A percentile compares a stretch with the other conserved stretches of the same genome.
Evolutionary conservation across 352 stramenopile genomes (phyloP).

Genomic region (Pythium coloratum): DNA sequence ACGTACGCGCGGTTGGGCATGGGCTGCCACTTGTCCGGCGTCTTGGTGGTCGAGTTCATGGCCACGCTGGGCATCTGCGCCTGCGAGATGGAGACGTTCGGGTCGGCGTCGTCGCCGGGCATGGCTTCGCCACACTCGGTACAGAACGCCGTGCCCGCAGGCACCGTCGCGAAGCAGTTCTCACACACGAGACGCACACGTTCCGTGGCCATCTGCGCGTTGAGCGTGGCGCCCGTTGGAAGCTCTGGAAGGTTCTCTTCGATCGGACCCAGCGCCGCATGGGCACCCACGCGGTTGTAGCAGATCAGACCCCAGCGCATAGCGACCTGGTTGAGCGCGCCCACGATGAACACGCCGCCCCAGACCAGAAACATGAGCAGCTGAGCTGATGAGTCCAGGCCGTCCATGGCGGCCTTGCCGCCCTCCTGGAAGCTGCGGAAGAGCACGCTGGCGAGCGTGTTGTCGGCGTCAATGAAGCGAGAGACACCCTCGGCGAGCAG

Average conservation of each 20-base stretch:
- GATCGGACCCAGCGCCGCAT: slow-evolving; percentile 65
- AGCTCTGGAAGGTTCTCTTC: slow-evolving; percentile 77
- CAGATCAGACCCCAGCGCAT: slow-evolving; percentile 89
- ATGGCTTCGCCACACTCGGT: slow-evolving; percentile 89
- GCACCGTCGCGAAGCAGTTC: slow-evolving; percentile 88
- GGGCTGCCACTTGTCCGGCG: slow-evolving; percentile 82
- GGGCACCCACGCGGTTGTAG: slow-evolving; percentile 86
- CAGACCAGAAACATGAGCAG: slow-evolving; percentile 83
- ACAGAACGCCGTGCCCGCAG: slow-evolving; percentile 81
- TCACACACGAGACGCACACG: slow-evolving; percentile 86
- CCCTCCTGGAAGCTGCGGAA: slow-evolving; percentile 70
- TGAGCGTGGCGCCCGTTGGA: slow-evolving; percentile 63
- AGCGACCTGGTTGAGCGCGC: slow-evolving; percentile 71
- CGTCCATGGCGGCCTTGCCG: slow-evolving; percentile 43
- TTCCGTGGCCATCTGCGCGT: slow-evolving; percentile 50
- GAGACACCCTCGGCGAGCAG: slow-evolving; percentile 73
- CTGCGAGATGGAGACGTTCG: slow-evolving; percentile 86
- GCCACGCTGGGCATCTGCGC: slow-evolving; percentile 83
- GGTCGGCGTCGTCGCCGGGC: slow-evolving; percentile 66
- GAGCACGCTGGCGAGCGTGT: slow-evolving; percentile 61
- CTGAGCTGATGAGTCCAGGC: slow-evolving; percentile 56
- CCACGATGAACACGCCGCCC: slow-evolving; percentile 58
- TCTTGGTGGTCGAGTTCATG: slow-evolving; percentile 77
- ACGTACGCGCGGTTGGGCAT: slow-evolving; percentile 84
- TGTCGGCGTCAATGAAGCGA: slow-evolving; percentile 52